Percentiles rank a stretch among this genome's conserved stretches.
Evolutionary conservation across 192 early-diverging fungal genomes (phyloP).

Genomic region (Coemansia furcata): DNA sequence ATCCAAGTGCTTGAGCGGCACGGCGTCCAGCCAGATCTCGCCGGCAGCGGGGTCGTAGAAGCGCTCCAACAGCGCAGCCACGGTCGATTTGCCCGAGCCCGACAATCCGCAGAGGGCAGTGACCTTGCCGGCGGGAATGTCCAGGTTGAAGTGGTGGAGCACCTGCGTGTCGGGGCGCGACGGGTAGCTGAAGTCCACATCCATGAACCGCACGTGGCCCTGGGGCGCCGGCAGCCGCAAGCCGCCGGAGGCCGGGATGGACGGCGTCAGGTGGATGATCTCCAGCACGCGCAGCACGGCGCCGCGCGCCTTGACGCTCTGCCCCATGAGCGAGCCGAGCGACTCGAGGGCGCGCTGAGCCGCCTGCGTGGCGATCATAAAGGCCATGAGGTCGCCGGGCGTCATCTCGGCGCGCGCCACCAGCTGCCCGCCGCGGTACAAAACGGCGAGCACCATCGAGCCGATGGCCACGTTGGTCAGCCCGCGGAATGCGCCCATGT

Average conservation of each 20-base stretch:
- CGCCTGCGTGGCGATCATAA: constrained; percentile 61
- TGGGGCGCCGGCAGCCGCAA: constrained; percentile 14
- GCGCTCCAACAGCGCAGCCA: constrained; percentile 69
- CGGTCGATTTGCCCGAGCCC: constrained; percentile 72
- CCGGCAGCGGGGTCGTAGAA: constrained; percentile 72
- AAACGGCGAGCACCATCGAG: constrained; percentile 56
- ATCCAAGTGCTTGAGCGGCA: constrained; percentile 59
- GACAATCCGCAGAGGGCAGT: constrained; percentile 50
- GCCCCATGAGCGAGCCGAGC: constrained; percentile 60
- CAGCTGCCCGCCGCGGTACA: constrained; percentile 53
- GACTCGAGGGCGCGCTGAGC: constrained; percentile 62
- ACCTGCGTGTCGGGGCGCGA: constrained; percentile 40
- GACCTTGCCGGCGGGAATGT: constrained; percentile 48
- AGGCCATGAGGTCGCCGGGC: constrained; percentile 62
- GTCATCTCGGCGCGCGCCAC: constrained; percentile 54
- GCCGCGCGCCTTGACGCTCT: constrained; percentile 56
- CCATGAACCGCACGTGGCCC: constrained; percentile 56
- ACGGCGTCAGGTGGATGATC: constrained; percentile 46
- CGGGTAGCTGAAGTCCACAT: constrained; percentile 56
- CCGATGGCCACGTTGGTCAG: constrained; percentile 61
- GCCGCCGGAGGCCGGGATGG: constrained; percentile 48
- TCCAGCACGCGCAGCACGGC: constrained; percentile 59
- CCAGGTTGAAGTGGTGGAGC: constrained; percentile 44
- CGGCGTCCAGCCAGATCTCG: constrained; percentile 64
- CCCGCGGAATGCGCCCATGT: constrained; percentile 64